These are phyloP conservation scores for Melanopsichium pennsylvanicum DNA, from an alignment of 1,284 basidiomycete genomes.

Conservation along the genomic window DNA sequence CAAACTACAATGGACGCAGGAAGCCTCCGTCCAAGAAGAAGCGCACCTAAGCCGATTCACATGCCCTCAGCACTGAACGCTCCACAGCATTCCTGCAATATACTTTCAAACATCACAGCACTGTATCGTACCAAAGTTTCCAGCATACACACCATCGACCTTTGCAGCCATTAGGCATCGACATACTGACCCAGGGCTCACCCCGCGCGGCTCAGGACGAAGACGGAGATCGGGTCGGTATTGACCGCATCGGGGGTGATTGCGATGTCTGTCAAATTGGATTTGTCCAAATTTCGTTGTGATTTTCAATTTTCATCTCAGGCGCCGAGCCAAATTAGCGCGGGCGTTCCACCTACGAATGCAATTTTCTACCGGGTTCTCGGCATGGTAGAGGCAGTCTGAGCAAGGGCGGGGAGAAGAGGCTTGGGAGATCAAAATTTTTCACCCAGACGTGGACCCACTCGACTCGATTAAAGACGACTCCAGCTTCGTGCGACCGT, in stretches of 20 bases:
- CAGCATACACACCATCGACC: too few species aligned
- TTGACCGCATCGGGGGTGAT: too few species aligned
- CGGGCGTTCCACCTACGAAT: too few species aligned
- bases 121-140: too few species aligned
- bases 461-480: background rate
- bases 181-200: too few species aligned
- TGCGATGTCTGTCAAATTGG: too few species aligned
- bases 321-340: too few species aligned
- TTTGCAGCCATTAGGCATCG: too few species aligned
- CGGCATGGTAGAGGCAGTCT: background rate
- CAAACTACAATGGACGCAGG: slow-evolving; percentile 35
- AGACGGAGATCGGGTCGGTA: too few species aligned
- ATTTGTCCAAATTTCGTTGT: background rate
- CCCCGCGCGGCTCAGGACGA: too few species aligned
- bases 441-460: background rate
- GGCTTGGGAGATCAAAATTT: slow-evolving; percentile 9
- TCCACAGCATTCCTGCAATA: slow-evolving; percentile 2
- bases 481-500: too few species aligned
- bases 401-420: background rate
- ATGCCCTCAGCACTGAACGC: background rate
- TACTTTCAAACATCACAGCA: slow-evolving; percentile 4
- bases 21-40: slow-evolving; percentile 38
- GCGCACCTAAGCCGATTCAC: slow-evolving; percentile 14
- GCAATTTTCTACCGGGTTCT: too few species aligned
- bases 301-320: background rate